phyloP scores from a whole-genome alignment of 169 alveolate species.

The Plasmodium gonderi region DNA sequence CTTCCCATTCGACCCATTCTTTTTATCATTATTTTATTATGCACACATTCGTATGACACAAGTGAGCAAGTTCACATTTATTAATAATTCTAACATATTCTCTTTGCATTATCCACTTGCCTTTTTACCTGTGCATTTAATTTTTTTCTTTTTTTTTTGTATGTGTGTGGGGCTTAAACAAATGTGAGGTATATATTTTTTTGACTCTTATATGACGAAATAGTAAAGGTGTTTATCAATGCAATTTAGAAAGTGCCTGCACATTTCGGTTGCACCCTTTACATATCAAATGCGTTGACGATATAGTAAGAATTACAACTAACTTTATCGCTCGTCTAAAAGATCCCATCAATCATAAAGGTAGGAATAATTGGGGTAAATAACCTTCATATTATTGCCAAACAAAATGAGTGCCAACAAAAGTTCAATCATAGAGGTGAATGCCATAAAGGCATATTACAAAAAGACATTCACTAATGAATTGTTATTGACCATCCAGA shows the following conservation, averaged over 20 bases:
- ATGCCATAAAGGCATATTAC: conserved; percentile 47
- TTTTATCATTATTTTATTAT: not conserved
- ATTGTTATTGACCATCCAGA: conserved; percentile 10
- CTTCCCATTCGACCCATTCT: not conserved
- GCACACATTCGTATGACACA: not conserved
- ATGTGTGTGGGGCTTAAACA: no score
- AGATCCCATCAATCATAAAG: no score
- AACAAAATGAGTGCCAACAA: not conserved
- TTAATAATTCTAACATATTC: not conserved
- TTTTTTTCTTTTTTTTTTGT: no score
- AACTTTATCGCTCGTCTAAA: no score
- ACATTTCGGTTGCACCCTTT: not conserved
- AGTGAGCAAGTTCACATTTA: not conserved
- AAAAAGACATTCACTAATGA: conserved; percentile 61
- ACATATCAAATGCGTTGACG: no score
- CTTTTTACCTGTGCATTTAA: not conserved
- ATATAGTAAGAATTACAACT: no score
- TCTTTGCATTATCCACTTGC: not conserved
- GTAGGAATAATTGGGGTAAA: no score
- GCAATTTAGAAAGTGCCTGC: not conserved
- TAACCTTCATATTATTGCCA: no score
- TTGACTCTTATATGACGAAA: not conserved
- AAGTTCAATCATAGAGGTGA: conserved; percentile 19
- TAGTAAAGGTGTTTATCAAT: not conserved
- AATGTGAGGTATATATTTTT: not conserved